phyloP scores from a whole-genome alignment of 495 filamentous ascomycete genomes.

The Penicillium arizonense region DNA sequence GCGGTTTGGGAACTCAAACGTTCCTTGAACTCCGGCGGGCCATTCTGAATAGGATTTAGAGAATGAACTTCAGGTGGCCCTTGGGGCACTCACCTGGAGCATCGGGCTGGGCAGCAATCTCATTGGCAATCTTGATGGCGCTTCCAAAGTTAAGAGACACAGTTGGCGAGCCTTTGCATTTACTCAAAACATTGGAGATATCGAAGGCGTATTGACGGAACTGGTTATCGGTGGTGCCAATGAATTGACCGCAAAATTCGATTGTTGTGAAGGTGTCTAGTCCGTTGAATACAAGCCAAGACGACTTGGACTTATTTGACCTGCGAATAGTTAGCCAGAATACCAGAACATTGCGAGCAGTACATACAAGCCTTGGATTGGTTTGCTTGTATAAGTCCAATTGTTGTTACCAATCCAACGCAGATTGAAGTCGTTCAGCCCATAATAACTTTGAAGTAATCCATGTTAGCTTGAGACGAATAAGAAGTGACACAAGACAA shows the following conservation, averaged over 20 bases:
- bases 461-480: constrained; percentile 4
- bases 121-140: constrained; percentile 50
- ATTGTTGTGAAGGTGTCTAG: constrained; percentile 66
- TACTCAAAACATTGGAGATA: constrained; percentile 48
- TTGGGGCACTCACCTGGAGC: constrained; percentile 41
- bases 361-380: constrained; percentile 47
- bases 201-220: constrained; percentile 73
- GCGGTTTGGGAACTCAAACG: constrained; percentile 51
- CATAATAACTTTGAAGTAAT: constrained; percentile 37
- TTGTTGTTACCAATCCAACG: constrained; percentile 60
- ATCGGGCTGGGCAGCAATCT: constrained; percentile 52
- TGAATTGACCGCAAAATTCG: constrained; percentile 54
- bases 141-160: constrained; percentile 57
- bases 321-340: constrained; percentile 18
- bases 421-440: constrained; percentile 60
- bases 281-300: constrained; percentile 62
- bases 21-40: constrained; percentile 43
- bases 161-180: constrained; percentile 41
- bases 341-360: neutral
- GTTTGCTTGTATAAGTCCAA: constrained; percentile 62
- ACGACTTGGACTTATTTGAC: constrained; percentile 24
- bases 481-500: neutral
- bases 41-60: constrained; percentile 30
- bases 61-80: neutral
- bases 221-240: constrained; percentile 69